These are phyloP conservation scores for Thymus mandschuricus DNA, from an alignment of 257 asterid genomes.

Conservation along the genomic window DNA sequence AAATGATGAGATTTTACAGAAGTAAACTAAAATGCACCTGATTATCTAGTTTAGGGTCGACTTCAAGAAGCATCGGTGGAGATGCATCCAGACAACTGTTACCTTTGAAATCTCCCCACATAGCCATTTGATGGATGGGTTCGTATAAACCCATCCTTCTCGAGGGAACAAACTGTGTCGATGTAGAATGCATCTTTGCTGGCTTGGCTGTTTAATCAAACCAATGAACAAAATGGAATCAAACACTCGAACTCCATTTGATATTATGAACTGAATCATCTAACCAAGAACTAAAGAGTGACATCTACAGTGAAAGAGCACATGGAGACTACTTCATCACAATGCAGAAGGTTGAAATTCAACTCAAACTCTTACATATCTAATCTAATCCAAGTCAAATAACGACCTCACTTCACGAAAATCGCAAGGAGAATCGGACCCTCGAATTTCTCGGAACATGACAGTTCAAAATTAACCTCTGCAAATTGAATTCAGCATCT, in stretches of 20 bases:
- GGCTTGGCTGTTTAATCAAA: slow-evolving; percentile 33
- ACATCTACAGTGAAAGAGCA: background rate
- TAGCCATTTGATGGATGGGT: slow-evolving; percentile 70
- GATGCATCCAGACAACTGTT: slow-evolving; percentile 56
- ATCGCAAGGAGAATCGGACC: slow-evolving; percentile 17
- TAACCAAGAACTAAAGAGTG: slow-evolving; percentile 1
- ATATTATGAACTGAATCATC: background rate
- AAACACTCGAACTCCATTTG: background rate
- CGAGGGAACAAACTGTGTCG: slow-evolving; percentile 80
- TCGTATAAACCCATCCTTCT: slow-evolving; percentile 92
- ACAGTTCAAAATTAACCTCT: background rate
- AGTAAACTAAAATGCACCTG: slow-evolving; percentile 46
- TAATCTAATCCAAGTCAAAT: slow-evolving; percentile 10
- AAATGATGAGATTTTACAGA: background rate
- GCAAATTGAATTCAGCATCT: slow-evolving; percentile 24
- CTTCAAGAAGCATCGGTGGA: slow-evolving; percentile 58
- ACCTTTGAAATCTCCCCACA: slow-evolving; percentile 92
- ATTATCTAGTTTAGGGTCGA: slow-evolving; percentile 64
- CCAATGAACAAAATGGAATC: slow-evolving; percentile 14
- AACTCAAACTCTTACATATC: slow-evolving; percentile 18
- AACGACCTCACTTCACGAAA: background rate
- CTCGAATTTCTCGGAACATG: background rate
- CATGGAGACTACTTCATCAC: no score
- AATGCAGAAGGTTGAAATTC: background rate
- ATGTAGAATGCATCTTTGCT: slow-evolving; percentile 64